Evolutionary conservation across 768 basidiomycete species (phyloP), one percentile per base, ranked within the genome.

Genomic region (Collybia sordida): DNA sequence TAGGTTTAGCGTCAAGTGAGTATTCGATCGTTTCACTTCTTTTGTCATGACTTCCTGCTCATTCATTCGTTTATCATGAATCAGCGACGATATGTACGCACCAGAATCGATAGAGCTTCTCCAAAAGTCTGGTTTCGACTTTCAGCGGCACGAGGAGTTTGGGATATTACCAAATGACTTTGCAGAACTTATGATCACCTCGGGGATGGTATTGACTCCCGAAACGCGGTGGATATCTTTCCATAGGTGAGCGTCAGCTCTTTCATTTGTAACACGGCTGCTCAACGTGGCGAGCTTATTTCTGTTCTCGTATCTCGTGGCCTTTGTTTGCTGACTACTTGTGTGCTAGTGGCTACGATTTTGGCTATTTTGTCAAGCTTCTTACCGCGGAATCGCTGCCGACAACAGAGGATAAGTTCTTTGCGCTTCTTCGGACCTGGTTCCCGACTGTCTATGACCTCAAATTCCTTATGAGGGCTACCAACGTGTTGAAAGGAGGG

Each of bases 181-280:
- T 69, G 96, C 95, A 27, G 96, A 98, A 70, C 76, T 98, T 27
- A 83, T 98, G 76, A 97, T 98, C 58, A 98, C 96, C 17, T 94
- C 91, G 9, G 97, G 97, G 1, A 72, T 99, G 64, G 97, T 99
- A 14, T 68, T 98, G 57, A 73, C 85, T 28, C 83, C 86, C 27
- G 92, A 97, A 40, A 90, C 90, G 25, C 93, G 81, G 68, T 99
- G 96, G 96, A 88, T 98, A 65, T 95, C 93, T 8, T 99, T 98
- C 65, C 97, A 98, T 65, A 94, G 92, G 96, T 94, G 61, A 64
- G 88, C 74, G 22, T n/a, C n/a, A n/a, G n/a, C n/a, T n/a, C 36
- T 36, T 22, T 34, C 50, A 25, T 36, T 34, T 21, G 39, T 15
- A 19, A 19, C 22, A 11, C 25, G n/a, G n/a, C 15, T 18, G 21